Evolutionary conservation across 768 basidiomycete species (phyloP), one percentile per base, ranked within the genome.

Genomic region (Stropharia rugosoannulata): DNA sequence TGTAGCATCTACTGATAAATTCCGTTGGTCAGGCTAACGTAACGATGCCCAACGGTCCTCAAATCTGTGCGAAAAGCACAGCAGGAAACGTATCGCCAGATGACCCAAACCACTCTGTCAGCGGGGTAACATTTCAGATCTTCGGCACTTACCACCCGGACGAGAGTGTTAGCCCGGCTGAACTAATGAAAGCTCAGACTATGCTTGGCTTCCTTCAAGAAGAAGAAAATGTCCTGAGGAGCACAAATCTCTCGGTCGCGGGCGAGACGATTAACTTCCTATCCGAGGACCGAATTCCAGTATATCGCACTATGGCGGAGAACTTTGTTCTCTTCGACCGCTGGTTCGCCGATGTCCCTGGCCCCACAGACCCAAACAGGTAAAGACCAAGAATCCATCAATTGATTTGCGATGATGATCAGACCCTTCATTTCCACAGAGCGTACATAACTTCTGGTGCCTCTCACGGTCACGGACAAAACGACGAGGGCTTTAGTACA

Each of bases 311-410:
- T 18, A 41, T 71, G 10, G 67, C 66, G 2, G 54, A 65, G 18
- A 57, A 61, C 48, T 70, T 68, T 48, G 52, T 64, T 36, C 61
- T 64, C n/a, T 69, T 69, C 57, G 66, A 72, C 53, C 59, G 64
- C 42, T 70, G 68, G 68, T 72, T 72, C 57, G 60, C 67, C 18
- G 62, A 61, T 32, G 52, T 70, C 45, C 68, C 67, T 25, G 70
- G 70, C 10, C 68, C 68, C 19, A 72, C 70, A 12, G 63, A 69
- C 51, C 69, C 70, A 4, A 71, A 70, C 59, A 70, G 70, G 36
- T 56, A 40, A 8, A 38, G 22, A n/a, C 38, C 40, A 19, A 16
- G 22, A 22, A 1, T 1, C 12, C 22, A n/a, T 4, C 29, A 46
- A n/a, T 46, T 46, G 15, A 11, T 22, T 12, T 25, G 43, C 13